Evolutionary conservation across 176 grass and related monocot genomes (phyloP).

Genomic region (Zoysia pacifica): DNA sequence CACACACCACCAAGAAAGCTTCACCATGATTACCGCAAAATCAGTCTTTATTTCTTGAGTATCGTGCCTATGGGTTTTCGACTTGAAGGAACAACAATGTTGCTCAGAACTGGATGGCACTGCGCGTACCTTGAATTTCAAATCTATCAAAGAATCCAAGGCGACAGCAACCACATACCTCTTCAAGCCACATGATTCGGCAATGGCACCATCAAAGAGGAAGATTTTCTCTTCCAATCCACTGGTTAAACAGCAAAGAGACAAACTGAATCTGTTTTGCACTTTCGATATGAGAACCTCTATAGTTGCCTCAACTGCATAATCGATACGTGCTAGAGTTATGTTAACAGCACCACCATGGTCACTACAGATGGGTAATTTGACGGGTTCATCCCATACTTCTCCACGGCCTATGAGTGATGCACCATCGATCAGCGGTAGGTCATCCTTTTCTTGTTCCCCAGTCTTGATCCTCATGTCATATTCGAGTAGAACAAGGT

Average conservation of each 20-base stretch:
- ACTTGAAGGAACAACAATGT: background rate
- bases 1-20: background rate
- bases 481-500: too few relatives aligned
- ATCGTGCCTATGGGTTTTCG: background rate
- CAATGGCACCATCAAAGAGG: constrained; percentile 26
- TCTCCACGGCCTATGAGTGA: background rate
- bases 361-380: background rate
- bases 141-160: background rate
- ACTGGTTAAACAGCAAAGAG: constrained; percentile 19
- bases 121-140: background rate
- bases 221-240: background rate
- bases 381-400: background rate
- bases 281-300: constrained; percentile 12
- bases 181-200: background rate
- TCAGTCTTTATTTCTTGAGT: background rate
- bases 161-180: constrained; percentile 29
- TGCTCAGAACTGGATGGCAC: background rate
- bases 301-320: constrained; percentile 18
- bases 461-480: constrained; percentile 7
- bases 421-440: constrained; percentile 33
- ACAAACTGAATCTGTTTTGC: constrained; percentile 5
- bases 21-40: background rate
- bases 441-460: constrained; percentile 8
- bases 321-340: background rate
- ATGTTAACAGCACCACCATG: background rate